A percentile compares a stretch with the other conserved stretches of the same genome.
phyloP scores from a whole-genome alignment of 2,329 filamentous ascomycete species.

The Sclerotinia minor region DNA sequence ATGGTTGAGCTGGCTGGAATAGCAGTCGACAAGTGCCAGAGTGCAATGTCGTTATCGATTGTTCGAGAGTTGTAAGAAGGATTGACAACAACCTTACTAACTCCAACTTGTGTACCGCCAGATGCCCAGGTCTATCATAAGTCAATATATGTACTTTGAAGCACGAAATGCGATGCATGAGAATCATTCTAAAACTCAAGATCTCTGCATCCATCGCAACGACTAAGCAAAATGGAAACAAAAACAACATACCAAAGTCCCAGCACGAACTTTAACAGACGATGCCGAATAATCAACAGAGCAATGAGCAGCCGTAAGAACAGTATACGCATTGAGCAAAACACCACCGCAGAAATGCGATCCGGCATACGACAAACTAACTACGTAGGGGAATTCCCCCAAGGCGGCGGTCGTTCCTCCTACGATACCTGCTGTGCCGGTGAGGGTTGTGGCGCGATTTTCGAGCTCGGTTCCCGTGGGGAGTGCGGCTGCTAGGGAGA shows the following conservation, averaged over 20 bases:
- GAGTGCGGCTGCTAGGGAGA: conserved; percentile 7
- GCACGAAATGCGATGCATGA: neutral
- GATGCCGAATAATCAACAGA: conserved; percentile 25
- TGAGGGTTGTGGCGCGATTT: neutral
- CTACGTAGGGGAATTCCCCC: conserved; percentile 35
- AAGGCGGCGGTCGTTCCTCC: conserved; percentile 29
- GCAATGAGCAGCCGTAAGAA: conserved; percentile 35
- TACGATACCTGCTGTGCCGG: conserved; percentile 10
- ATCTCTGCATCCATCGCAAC: neutral
- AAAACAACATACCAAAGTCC: conserved; percentile 30
- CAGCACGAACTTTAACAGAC: conserved; percentile 32
- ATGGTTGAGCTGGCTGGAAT: conserved; percentile 29
- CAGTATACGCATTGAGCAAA: conserved; percentile 33
- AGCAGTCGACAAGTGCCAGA: conserved; percentile 32
- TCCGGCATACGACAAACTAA: conserved; percentile 27
- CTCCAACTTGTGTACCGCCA: conserved; percentile 29
- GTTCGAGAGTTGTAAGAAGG: conserved; percentile 27
- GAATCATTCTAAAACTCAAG: no score
- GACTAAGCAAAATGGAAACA: neutral
- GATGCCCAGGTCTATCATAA: conserved; percentile 28
- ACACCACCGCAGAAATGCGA: conserved; percentile 33
- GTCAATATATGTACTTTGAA: neutral
- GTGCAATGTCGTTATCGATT: conserved; percentile 29
- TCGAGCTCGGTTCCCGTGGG: neutral
- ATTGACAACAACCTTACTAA: conserved; percentile 28